These are phyloP conservation scores for Raddia distichophylla DNA, from an alignment of 176 grass and related monocot species.

Conservation along the genomic window DNA sequence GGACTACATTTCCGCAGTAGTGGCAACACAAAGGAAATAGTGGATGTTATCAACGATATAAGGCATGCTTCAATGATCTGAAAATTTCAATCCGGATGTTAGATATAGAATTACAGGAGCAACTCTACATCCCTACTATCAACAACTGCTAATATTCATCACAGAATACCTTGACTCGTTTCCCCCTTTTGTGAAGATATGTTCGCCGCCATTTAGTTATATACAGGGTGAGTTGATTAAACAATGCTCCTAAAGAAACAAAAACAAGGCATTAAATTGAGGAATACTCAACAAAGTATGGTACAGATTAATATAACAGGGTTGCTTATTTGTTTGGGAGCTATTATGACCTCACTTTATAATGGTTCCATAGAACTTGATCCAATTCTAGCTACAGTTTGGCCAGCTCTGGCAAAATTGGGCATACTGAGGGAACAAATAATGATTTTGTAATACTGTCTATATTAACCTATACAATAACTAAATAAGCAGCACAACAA, in stretches of 20 bases:
- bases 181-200: conserved; percentile 93
- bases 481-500: neutral
- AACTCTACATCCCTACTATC: neutral
- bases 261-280: conserved; percentile 24
- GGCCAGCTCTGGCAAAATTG: neutral
- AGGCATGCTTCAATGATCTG: conserved; percentile 96
- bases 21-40: conserved; percentile 87
- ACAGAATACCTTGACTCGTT: conserved; percentile 73
- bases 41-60: conserved; percentile 91
- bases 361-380: conserved; percentile 29
- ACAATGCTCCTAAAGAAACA: conserved; percentile 81
- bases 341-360: conserved; percentile 19
- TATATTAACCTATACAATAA: neutral
- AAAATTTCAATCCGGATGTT: conserved; percentile 28
- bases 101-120: conserved; percentile 24
- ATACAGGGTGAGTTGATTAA: conserved; percentile 98
- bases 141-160: conserved; percentile 14
- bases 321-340: conserved; percentile 8
- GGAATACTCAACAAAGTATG: conserved; percentile 17
- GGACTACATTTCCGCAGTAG: conserved; percentile 87
- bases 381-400: conserved; percentile 30
- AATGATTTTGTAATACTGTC: neutral
- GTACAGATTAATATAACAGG: neutral
- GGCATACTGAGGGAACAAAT: neutral
- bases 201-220: conserved; percentile 90